These are phyloP conservation scores for Rhizopus arrhizus DNA, from an alignment of 371 early-diverging fungal species.

Conservation along the genomic window DNA sequence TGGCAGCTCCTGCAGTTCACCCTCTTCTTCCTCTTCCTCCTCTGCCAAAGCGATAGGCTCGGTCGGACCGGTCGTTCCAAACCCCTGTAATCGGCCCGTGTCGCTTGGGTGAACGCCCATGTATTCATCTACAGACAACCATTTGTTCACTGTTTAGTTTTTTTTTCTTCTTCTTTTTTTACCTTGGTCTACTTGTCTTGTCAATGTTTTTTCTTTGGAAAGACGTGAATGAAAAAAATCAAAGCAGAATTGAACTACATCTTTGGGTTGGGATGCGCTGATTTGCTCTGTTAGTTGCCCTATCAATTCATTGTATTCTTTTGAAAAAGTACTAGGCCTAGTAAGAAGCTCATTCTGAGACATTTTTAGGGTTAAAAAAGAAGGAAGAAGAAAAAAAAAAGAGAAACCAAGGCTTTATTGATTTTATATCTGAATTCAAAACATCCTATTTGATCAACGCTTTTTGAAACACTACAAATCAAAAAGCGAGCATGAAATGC, in stretches of 20 bases:
- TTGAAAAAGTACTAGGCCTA: conserved; percentile 5
- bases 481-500: not conserved
- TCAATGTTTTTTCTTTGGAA: conserved; percentile 59
- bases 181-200: conserved; percentile 10
- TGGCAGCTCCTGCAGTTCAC: conserved; percentile 10
- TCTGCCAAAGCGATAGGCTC: conserved; percentile 4
- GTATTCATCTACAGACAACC: not conserved
- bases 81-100: not conserved
- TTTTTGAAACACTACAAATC: not conserved
- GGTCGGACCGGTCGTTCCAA: conserved; percentile 6
- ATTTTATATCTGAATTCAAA: not conserved
- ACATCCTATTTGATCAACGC: not conserved
- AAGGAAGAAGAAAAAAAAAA: conserved; percentile 8
- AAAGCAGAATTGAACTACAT: conserved; percentile 86
- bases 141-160: not conserved
- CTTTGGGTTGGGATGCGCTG: conserved; percentile 53
- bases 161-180: not conserved
- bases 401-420: not conserved
- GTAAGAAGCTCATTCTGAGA: conserved; percentile 1
- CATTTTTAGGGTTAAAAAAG: not conserved
- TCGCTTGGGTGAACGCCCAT: conserved; percentile 3
- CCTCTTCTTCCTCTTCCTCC: conserved; percentile 35
- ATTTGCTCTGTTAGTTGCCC: conserved; percentile 32
- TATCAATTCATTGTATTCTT: conserved; percentile 32
- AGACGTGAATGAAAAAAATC: conserved; percentile 77